Base-by-base conservation (phyloP, 2,329 filamentous ascomycete genomes). In the Colletotrichum sp. region DNA sequence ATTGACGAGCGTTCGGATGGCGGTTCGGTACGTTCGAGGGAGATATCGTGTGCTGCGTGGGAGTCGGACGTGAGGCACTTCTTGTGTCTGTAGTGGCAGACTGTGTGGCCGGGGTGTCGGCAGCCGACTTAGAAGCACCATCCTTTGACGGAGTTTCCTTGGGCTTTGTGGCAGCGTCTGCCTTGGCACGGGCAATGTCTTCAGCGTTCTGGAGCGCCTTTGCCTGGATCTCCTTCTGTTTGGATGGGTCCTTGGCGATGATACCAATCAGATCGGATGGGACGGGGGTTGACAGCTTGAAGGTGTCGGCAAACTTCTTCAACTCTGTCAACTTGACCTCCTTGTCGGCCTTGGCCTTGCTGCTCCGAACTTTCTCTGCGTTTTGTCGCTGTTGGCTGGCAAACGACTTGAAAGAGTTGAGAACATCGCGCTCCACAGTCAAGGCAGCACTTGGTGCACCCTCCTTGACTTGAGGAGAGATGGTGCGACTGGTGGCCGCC, bases 261-360 rank as follows among this genome's bases (percentile, higher is more conserved):
- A 99, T 99, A 2, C 95, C 94, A 32, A 99, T 96, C 44, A 99
- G 87, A 84, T 99, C 97, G 68, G 92, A 93, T 2, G 97, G 97
- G 13, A 99, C 96, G 8, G 96, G 96, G 4, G 96, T 98, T 66
- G 95, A 94, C 21, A 99, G 91, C 86, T 99, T 99, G 89, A 99
- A 99, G 82, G 92, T 97, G 79, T 93, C 92, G 1, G 97, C 95
- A 84, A 99, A 99, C 82, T 96, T 98, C 89, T 97, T 98, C 74
- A 99, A 87, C 85, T 99, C 97, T 76, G 95, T 98, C 77, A 99
- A 85, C 85, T 98, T 98, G 78, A 97, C 93, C 79, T 96, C 95
- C 83, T 98, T 98, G 83, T 99, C 97, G 75, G 89, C 90, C 82
- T 90, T 92, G 12, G 89, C 89, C 83, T 93, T 93, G 79, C 85